Evolutionary conservation across 2,329 filamentous ascomycete species (phyloP).

Genomic region (Nannizziopsis barbatae): DNA sequence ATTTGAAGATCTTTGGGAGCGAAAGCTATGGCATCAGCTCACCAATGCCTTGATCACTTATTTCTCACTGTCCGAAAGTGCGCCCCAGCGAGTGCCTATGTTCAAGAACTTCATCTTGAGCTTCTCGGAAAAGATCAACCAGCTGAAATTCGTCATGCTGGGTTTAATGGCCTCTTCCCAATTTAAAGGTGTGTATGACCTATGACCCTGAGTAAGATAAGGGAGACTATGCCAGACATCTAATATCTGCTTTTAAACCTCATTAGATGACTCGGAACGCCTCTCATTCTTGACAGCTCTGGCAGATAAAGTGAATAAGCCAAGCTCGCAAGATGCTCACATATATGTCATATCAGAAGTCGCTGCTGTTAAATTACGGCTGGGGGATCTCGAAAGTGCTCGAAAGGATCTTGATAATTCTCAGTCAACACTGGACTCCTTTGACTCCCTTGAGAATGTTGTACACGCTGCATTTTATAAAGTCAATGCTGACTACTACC

Average conservation of each 20-base stretch:
- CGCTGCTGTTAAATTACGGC: slow-evolving; percentile 70
- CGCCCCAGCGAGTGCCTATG: slow-evolving; percentile 71
- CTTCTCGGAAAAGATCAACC: slow-evolving; percentile 98
- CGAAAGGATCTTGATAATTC: slow-evolving; percentile 77
- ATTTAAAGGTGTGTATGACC: slow-evolving; percentile 39
- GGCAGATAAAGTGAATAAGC: slow-evolving; percentile 78
- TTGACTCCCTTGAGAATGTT: slow-evolving; percentile 89
- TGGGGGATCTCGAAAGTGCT: slow-evolving; percentile 69
- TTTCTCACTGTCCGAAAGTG: slow-evolving; percentile 73
- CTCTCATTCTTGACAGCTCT: slow-evolving; percentile 74
- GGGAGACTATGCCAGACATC: slow-evolving; percentile 1
- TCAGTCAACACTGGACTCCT: slow-evolving; percentile 76
- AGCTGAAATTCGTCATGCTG: slow-evolving; percentile 88
- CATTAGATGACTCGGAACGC: slow-evolving; percentile 56
- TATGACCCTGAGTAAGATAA: background rate
- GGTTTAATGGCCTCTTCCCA: slow-evolving; percentile 78
- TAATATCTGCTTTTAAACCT: background rate
- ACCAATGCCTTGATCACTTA: slow-evolving; percentile 79
- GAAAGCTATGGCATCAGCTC: slow-evolving; percentile 98
- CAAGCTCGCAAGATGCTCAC: slow-evolving; percentile 86
- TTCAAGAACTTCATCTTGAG: slow-evolving; percentile 92
- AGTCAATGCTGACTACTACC: slow-evolving; percentile 89
- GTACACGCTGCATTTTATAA: slow-evolving; percentile 96
- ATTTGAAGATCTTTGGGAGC: slow-evolving; percentile 96
- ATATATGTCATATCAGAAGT: slow-evolving; percentile 89